Conservation (phyloP, 305 asterid species). For the Solanum hybrid region DNA sequence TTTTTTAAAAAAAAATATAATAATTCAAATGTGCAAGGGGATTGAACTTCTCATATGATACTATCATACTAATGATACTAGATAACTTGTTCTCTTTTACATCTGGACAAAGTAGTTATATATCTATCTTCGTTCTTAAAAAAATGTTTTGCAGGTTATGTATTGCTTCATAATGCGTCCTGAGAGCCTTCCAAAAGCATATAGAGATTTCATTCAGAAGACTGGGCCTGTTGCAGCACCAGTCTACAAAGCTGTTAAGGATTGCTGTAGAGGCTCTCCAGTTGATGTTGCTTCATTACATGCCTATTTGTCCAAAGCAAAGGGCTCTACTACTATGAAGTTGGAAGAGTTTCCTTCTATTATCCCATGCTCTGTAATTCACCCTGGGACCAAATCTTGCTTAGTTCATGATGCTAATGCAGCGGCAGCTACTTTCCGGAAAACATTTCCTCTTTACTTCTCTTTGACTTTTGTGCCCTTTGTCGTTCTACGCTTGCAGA, state of each 20-base stretch:
- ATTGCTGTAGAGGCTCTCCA: slow-evolving; percentile 89
- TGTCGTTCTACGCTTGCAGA: slow-evolving; percentile 83
- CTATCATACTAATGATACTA: background rate
- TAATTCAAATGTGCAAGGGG: background rate
- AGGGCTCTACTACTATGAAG: slow-evolving; percentile 36
- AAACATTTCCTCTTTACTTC: slow-evolving; percentile 94
- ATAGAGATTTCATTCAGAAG: slow-evolving; percentile 94
- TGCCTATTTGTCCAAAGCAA: slow-evolving; percentile 46
- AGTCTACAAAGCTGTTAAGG: slow-evolving; percentile 93
- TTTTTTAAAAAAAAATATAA: too few relatives aligned
- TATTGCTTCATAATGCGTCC: slow-evolving; percentile 98
- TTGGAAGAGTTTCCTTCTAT: slow-evolving; percentile 67
- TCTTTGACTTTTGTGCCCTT: slow-evolving; percentile 95
- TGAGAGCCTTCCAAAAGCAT: slow-evolving; percentile 93
- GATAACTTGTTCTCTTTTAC: background rate
- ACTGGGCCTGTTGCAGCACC: slow-evolving; percentile 97
- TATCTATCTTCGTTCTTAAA: background rate
- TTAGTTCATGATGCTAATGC: slow-evolving; percentile 74
- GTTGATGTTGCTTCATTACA: slow-evolving; percentile 62
- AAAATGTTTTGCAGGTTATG: slow-evolving; percentile 56
- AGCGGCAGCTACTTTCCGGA: slow-evolving; percentile 72
- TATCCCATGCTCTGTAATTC: slow-evolving; percentile 83
- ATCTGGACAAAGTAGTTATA: background rate
- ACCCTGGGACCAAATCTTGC: slow-evolving; percentile 78
- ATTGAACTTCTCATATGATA: background rate